Evolutionary conservation across 1,284 basidiomycete genomes (phyloP).

Genomic region (Schizopora paradoxa): DNA sequence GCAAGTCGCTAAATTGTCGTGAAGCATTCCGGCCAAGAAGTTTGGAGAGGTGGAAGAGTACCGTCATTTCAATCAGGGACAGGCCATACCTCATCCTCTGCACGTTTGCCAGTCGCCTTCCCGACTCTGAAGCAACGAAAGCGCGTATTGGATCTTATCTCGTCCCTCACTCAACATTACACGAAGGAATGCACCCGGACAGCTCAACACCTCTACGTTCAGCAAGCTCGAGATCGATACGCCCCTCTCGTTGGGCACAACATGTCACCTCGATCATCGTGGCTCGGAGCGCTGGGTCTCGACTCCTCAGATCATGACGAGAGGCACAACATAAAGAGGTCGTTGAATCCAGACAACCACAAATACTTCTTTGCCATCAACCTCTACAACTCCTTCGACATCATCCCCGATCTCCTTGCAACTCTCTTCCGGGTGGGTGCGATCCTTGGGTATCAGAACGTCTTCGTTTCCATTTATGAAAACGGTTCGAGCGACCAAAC

Average conservation of each 20-base stretch:
- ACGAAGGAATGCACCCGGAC: conserved; percentile 85
- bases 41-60: conserved; percentile 52
- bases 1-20: background rate
- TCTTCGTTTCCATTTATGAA: conserved; percentile 96
- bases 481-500: conserved; percentile 96
- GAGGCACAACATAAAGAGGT: conserved; percentile 34
- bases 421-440: conserved; percentile 90
- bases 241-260: conserved; percentile 75
- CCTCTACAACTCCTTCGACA: conserved; percentile 95
- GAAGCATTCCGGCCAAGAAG: conserved; percentile 6
- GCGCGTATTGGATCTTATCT: conserved; percentile 81
- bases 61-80: conserved; percentile 33
- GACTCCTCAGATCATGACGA: conserved; percentile 41
- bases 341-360: conserved; percentile 59
- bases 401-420: conserved; percentile 93
- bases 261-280: conserved; percentile 52
- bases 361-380: conserved; percentile 99
- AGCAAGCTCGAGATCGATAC: conserved; percentile 84
- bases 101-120: conserved; percentile 54
- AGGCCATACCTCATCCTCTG: conserved; percentile 39
- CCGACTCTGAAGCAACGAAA: conserved; percentile 77
- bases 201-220: conserved; percentile 76
- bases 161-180: conserved; percentile 82
- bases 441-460: conserved; percentile 91
- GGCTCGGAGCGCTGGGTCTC: conserved; percentile 51